Percentiles rank a stretch among this genome's conserved stretches.
Conservation (phyloP, 805 yeast genomes). For the Metschnikowia lunata region DNA sequence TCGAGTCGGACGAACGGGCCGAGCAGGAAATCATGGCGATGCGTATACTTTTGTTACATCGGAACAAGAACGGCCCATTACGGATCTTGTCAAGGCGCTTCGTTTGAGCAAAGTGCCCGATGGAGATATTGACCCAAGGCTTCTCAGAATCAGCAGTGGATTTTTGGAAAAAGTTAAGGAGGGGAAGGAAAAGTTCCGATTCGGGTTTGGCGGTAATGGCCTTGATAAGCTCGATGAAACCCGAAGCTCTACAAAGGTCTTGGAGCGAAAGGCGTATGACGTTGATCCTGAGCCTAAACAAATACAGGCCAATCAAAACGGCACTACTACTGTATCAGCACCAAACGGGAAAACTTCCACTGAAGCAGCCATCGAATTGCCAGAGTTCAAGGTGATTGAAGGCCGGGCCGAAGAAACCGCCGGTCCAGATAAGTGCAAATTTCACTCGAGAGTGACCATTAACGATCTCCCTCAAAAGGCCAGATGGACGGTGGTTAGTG, state of each 20-base stretch:
- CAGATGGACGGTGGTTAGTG: conserved; percentile 72
- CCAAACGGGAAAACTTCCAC: not conserved
- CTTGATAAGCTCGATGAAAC: conserved; percentile 68
- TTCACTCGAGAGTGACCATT: conserved; percentile 65
- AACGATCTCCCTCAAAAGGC: conserved; percentile 83
- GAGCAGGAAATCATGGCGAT: conserved; percentile 76
- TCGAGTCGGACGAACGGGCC: conserved; percentile 92
- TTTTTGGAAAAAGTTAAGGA: conserved; percentile 59
- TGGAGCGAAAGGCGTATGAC: conserved; percentile 47
- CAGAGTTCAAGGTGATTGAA: conserved; percentile 46
- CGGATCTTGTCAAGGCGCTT: conserved; percentile 68
- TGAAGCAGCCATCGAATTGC: conserved; percentile 21
- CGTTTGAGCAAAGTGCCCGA: conserved; percentile 46
- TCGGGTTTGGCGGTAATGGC: conserved; percentile 94
- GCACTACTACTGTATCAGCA: not conserved
- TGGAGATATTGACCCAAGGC: conserved; percentile 46
- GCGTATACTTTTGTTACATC: conserved; percentile 56
- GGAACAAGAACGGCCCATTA: conserved; percentile 58
- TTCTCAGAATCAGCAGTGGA: conserved; percentile 45
- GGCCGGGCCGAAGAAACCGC: conserved; percentile 51
- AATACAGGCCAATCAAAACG: not conserved
- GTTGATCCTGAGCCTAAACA: conserved; percentile 21
- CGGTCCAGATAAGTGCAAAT: conserved; percentile 52
- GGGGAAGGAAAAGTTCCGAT: conserved; percentile 60
- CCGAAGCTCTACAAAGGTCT: conserved; percentile 46